These are phyloP conservation scores for Hypoxylon intermedium DNA, from an alignment of 495 filamentous ascomycete species.

Conservation along the genomic window DNA sequence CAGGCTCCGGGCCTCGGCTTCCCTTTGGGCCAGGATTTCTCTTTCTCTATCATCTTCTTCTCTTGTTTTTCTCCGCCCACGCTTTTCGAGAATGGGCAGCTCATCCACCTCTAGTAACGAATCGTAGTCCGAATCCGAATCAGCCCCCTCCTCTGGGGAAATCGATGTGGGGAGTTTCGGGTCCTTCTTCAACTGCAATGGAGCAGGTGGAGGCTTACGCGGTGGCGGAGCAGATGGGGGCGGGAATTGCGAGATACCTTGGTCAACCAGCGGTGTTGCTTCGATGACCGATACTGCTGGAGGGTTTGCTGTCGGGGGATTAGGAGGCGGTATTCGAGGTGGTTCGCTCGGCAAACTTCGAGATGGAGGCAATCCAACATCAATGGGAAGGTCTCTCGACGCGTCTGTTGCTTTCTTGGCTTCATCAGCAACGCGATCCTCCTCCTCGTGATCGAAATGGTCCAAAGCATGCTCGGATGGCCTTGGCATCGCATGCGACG, in stretches of 20 bases:
- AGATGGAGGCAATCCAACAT: conserved; percentile 54
- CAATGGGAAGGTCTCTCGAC: conserved; percentile 53
- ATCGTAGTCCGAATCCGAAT: conserved; percentile 85
- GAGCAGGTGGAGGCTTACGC: conserved; percentile 84
- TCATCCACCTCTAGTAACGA: conserved; percentile 74
- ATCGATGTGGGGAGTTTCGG: conserved; percentile 53
- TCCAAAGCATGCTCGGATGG: conserved; percentile 60
- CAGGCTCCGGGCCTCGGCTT: conserved; percentile 67
- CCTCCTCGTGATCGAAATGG: conserved; percentile 60
- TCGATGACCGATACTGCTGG: conserved; percentile 54
- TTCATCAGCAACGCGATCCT: conserved; percentile 51
- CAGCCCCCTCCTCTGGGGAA: conserved; percentile 58
- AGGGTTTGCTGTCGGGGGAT: conserved; percentile 51
- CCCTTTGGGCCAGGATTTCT: conserved; percentile 67
- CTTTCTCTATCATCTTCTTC: conserved; percentile 86
- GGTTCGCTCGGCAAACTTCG: conserved; percentile 56
- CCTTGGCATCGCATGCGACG: conserved; percentile 61
- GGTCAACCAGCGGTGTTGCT: conserved; percentile 56
- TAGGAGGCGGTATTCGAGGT: conserved; percentile 52
- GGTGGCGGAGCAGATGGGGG: conserved; percentile 61
- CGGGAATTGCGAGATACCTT: conserved; percentile 54
- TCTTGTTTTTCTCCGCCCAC: conserved; percentile 84
- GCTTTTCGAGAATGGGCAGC: conserved; percentile 59
- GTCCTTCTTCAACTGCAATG: conserved; percentile 71
- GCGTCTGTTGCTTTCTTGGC: conserved; percentile 50